Evolutionary conservation across 1,284 basidiomycete species (phyloP).

Genomic region (Moniliella sp.): DNA sequence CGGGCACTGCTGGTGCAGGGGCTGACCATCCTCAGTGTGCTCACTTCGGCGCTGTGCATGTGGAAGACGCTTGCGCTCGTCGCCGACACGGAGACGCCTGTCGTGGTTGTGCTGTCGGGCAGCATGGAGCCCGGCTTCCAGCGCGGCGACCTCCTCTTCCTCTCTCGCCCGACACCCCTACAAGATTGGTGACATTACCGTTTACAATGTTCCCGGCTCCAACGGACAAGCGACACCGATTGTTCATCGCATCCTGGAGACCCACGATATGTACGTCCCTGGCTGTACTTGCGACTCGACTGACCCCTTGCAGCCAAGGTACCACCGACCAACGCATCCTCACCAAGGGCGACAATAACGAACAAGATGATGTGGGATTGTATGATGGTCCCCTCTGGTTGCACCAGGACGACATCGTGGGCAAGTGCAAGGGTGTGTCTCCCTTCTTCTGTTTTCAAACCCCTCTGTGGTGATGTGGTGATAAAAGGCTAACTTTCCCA

Average conservation of each 20-base stretch:
- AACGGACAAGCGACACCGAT: slow-evolving; percentile 89
- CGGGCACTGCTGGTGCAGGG: slow-evolving; percentile 56
- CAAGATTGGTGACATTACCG: slow-evolving; percentile 70
- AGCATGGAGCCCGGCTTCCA: slow-evolving; percentile 96
- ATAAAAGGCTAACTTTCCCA: slow-evolving; percentile 7
- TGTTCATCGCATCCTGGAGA: slow-evolving; percentile 71
- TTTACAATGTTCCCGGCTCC: slow-evolving; percentile 72
- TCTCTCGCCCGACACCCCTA: slow-evolving; percentile 64
- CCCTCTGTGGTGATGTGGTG: too few relatives aligned
- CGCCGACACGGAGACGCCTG: slow-evolving; percentile 81
- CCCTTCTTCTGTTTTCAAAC: too few relatives aligned
- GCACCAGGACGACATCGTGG: slow-evolving; percentile 62
- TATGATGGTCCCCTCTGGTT: slow-evolving; percentile 72
- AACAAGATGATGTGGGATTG: slow-evolving; percentile 59
- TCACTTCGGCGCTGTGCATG: slow-evolving; percentile 79
- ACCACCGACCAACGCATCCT: slow-evolving; percentile 47
- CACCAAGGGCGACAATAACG: slow-evolving; percentile 91
- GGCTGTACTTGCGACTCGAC: background rate
- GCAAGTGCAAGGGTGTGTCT: slow-evolving; percentile 68
- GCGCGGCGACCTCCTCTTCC: slow-evolving; percentile 78
- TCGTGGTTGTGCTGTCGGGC: slow-evolving; percentile 92
- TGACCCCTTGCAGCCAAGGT: background rate
- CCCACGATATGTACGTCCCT: slow-evolving; percentile 9
- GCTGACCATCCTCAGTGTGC: slow-evolving; percentile 73
- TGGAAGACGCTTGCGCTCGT: slow-evolving; percentile 81